These are phyloP conservation scores for Cutaneotrichosporon mucoides DNA, from an alignment of 1,284 basidiomycete genomes.

Conservation along the genomic window DNA sequence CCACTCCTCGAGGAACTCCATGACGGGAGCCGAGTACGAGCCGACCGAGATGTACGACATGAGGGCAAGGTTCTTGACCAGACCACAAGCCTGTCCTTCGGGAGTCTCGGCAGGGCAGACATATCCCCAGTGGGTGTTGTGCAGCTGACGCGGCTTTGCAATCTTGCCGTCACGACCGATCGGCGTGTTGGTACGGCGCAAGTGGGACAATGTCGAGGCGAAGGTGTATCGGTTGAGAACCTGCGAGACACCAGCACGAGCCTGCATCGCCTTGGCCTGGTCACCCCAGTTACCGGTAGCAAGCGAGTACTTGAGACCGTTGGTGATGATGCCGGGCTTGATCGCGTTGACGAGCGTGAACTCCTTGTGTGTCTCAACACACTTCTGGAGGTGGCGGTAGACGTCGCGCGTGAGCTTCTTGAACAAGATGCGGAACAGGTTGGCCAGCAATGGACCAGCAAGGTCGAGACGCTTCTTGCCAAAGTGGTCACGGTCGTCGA, in stretches of 20 bases:
- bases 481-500: constrained; percentile 99
- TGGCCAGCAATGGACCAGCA: constrained; percentile 89
- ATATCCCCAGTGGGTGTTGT: constrained; percentile 99
- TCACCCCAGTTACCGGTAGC: constrained; percentile 99
- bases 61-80: constrained; percentile 96
- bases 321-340: constrained; percentile 94
- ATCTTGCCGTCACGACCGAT: constrained; percentile 98
- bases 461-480: constrained; percentile 97
- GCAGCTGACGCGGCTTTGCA: constrained; percentile 96
- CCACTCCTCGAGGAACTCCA: constrained; percentile 99
- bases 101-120: constrained; percentile 99
- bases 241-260: constrained; percentile 97
- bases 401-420: constrained; percentile 95
- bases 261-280: constrained; percentile 96
- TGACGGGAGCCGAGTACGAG: constrained; percentile 90
- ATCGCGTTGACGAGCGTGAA: constrained; percentile 91
- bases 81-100: constrained; percentile 97
- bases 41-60: constrained; percentile 99
- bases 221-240: constrained; percentile 98
- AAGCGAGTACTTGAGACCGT: constrained; percentile 95
- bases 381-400: constrained; percentile 96
- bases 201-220: constrained; percentile 96
- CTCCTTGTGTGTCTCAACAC: constrained; percentile 93
- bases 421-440: constrained; percentile 97
- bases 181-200: constrained; percentile 97